Evolutionary conservation across 306 rosid species (phyloP).

Genomic region (Corylus americana): DNA sequence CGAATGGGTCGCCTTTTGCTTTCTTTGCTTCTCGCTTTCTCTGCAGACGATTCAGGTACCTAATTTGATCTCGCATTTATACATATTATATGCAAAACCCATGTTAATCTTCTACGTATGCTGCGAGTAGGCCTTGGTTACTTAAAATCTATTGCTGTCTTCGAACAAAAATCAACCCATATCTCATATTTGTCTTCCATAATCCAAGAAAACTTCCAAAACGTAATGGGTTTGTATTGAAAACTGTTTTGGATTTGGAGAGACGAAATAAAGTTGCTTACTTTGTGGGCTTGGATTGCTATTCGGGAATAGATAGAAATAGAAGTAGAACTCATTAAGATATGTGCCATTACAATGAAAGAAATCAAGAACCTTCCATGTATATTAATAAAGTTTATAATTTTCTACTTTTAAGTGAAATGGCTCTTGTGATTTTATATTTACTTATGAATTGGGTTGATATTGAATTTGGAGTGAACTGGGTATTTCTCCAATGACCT

Average conservation of each 20-base stretch:
- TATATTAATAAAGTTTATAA: not conserved
- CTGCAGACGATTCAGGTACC: constrained; percentile 39
- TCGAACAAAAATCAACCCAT: not conserved
- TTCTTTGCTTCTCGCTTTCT: constrained; percentile 26
- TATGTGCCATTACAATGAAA: not conserved
- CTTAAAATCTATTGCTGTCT: not conserved
- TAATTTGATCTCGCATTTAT: not conserved
- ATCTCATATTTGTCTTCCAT: not conserved
- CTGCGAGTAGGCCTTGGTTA: constrained; percentile 22
- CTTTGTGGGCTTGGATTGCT: not conserved
- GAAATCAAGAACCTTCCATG: not conserved
- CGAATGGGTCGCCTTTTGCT: constrained; percentile 36
- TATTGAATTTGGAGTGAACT: not conserved
- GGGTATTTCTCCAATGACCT: not conserved
- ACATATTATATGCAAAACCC: not conserved
- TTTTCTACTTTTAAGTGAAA: not conserved
- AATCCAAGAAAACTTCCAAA: not conserved
- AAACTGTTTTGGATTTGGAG: not conserved
- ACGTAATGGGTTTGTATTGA: not conserved
- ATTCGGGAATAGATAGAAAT: not conserved
- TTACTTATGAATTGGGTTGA: not conserved
- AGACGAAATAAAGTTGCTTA: not conserved
- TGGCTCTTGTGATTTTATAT: not conserved
- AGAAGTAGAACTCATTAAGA: not conserved
- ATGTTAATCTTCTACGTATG: constrained; percentile 13